Percentiles rank a stretch among this genome's conserved stretches.
Evolutionary conservation across 2,329 filamentous ascomycete genomes (phyloP).

Genomic region (Trichoderma simmonsii): DNA sequence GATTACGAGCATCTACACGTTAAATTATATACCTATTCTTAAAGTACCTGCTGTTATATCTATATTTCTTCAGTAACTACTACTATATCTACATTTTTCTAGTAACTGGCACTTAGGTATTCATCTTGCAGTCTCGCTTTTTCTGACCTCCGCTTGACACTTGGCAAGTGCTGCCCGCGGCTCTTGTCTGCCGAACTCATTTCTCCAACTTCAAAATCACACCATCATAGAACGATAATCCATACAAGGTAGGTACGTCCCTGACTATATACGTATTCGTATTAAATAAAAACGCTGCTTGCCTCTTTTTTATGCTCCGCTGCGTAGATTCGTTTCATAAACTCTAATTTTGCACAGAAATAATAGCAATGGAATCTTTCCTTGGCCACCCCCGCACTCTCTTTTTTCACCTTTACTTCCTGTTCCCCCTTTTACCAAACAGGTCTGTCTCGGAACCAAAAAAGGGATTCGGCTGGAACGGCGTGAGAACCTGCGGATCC

Average conservation of each 20-base stretch:
- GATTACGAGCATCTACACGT: no score
- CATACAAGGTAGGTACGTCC: background rate
- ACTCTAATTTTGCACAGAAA: background rate
- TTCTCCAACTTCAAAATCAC: background rate
- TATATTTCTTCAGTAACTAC: no score
- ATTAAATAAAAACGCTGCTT: no score
- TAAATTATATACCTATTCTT: no score
- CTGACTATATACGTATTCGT: background rate
- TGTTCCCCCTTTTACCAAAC: conserved; percentile 30
- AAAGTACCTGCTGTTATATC: no score
- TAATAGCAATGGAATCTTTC: background rate
- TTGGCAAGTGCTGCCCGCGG: background rate
- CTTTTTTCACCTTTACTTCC: background rate
- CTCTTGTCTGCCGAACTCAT: background rate
- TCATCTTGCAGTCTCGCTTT: no score
- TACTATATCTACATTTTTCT: no score
- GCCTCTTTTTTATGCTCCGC: background rate
- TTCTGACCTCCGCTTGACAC: background rate
- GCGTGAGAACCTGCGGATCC: conserved; percentile 25
- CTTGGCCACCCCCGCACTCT: background rate
- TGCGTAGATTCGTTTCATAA: background rate
- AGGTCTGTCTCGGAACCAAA: conserved; percentile 39
- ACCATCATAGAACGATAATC: background rate
- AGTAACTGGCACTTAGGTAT: no score
- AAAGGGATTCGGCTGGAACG: conserved; percentile 47